These are phyloP conservation scores for Gymnopus androsaceus DNA, from an alignment of 1,284 basidiomycete genomes.

Conservation along the genomic window DNA sequence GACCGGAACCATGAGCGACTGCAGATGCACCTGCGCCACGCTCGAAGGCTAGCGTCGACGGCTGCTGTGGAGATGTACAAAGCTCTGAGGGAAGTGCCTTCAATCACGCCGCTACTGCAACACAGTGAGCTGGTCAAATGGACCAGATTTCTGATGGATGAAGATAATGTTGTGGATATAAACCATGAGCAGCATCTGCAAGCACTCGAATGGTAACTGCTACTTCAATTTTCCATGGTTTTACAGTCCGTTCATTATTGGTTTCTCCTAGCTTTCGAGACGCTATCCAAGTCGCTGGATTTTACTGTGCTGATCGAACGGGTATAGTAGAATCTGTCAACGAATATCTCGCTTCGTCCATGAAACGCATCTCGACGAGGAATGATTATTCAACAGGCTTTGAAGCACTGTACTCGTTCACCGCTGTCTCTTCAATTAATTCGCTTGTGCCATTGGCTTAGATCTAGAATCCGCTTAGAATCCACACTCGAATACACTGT, in stretches of 20 bases:
- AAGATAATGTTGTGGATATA: not conserved
- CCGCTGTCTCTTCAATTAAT: too few relatives aligned
- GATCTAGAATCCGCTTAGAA: too few relatives aligned
- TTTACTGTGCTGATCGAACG: slow-evolving; percentile 2
- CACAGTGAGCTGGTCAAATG: not conserved
- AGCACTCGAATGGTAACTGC: slow-evolving; percentile 4
- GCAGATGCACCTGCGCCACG: not conserved
- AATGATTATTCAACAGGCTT: too few relatives aligned
- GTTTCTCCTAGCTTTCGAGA: slow-evolving; percentile 10
- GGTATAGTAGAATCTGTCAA: slow-evolving; percentile 6
- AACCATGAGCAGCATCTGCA: not conserved
- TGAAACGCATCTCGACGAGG: too few relatives aligned
- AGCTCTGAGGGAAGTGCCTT: not conserved
- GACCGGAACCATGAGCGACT: not conserved
- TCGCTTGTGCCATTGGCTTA: too few relatives aligned
- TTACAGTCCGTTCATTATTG: not conserved
- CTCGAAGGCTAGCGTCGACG: not conserved
- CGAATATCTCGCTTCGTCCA: not conserved
- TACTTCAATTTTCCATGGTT: not conserved
- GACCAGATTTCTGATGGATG: slow-evolving; percentile 5
- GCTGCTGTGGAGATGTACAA: slow-evolving; percentile 7
- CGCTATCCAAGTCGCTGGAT: slow-evolving; percentile 3
- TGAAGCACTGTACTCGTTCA: too few relatives aligned
- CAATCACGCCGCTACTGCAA: not conserved
- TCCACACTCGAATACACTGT: too few relatives aligned